Evolutionary conservation across 2,329 filamentous ascomycete genomes (phyloP), one percentile per base, ranked within the genome.

Genomic region (Lasiodiplodia gonubiensis): DNA sequence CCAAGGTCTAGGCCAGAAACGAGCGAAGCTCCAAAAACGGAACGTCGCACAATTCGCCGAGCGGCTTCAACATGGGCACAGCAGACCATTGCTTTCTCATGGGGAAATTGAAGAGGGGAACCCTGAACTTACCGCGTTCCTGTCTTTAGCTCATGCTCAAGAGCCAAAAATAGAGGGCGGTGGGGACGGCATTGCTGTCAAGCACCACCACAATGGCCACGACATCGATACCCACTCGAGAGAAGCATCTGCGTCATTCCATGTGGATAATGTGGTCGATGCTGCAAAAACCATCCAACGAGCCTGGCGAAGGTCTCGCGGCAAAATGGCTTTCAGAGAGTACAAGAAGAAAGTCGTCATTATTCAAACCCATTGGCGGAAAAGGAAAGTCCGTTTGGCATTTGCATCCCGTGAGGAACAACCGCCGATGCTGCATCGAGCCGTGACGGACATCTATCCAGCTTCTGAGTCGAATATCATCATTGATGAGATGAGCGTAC

Each of bases 291-390:
- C 71, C 12, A 79, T 79, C 12, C 76, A 78, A 61, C 75, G 76
- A 16, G 75, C 78, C 27, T 79, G 76, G 77, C 70, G 77, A n/a
- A 72, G 72, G 30, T 71, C 71, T 25, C 71, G 72, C 18, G 60
- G 68, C n/a, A 72, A 74, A 37, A 55, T 73, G 64, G 71, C 76
- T 21, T 73, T 79, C 35, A 73, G 73, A 54, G 78, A 79, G 46
- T 80, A 79, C 73, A 79, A 74, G 70, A 72, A 75, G 16, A 80
- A 79, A 51, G 77, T 80, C 18, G 77, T 73, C 2, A 57, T 79
- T 14, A 76, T 80, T 5, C 79, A 80, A 59, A 77, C 75, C 55
- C 71, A 74, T 18, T 80, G 78, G 78, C 72, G 78, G 60, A 70
- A 78, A 67, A 74, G 48, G 48, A 60, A 54, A 73, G 68, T 33